Conservation (phyloP, 495 filamentous ascomycete genomes). For the Penicillium simplicissimum region DNA sequence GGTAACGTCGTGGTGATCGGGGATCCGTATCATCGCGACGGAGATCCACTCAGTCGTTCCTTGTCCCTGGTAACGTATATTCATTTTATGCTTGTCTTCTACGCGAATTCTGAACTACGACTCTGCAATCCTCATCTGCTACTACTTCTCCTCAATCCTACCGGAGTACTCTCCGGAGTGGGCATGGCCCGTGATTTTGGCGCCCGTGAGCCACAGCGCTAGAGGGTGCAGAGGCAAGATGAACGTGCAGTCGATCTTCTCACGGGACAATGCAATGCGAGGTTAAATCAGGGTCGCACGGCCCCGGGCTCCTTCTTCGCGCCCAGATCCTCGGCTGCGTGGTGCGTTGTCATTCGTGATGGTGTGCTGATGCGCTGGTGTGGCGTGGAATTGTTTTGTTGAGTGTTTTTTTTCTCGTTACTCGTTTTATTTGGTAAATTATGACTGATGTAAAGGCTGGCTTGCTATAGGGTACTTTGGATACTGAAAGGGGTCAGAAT, state of each 20-base stretch:
- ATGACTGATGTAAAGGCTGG: background rate
- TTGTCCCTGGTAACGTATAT: background rate
- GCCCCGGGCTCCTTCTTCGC: slow-evolving; percentile 12
- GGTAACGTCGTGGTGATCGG: background rate
- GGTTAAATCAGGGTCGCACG: slow-evolving; percentile 37
- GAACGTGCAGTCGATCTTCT: slow-evolving; percentile 40
- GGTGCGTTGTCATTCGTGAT: slow-evolving; percentile 24
- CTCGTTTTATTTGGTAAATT: background rate
- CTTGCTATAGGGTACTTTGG: background rate
- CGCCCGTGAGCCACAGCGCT: slow-evolving; percentile 2
- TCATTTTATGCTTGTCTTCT: background rate
- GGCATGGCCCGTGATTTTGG: slow-evolving; percentile 4
- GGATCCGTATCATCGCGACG: background rate
- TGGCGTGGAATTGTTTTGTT: background rate
- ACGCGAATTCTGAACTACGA: background rate
- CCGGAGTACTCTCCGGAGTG: background rate
- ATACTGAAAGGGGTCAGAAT: background rate
- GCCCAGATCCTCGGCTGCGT: slow-evolving; percentile 21
- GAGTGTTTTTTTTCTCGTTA: background rate
- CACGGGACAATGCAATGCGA: slow-evolving; percentile 39
- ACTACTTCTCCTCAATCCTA: background rate
- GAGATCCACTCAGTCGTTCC: background rate
- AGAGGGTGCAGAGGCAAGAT: slow-evolving; percentile 21
- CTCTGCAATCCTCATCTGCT: background rate
- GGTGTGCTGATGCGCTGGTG: slow-evolving; percentile 3